Base-by-base conservation (phyloP, 371 early-diverging fungal species). In the Mucor racemosus region DNA sequence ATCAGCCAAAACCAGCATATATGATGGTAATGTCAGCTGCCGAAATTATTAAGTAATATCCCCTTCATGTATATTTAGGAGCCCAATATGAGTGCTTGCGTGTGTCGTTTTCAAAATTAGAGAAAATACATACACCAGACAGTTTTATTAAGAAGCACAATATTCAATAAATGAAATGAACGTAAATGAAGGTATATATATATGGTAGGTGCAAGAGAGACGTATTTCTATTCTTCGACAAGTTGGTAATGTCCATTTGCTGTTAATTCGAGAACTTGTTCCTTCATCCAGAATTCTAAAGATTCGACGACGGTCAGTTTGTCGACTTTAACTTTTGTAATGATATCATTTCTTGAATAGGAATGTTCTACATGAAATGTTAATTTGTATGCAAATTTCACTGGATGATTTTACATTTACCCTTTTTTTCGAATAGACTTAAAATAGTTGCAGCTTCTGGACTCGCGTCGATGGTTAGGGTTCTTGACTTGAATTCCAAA, bases 361-460 rank as follows among this genome's bases (percentile, higher is more conserved):
- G 21, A n/a, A 13, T 62, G n/a, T 1, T 39, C 68, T 67, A 46
- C 58, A 7, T 4, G 14, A 4, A 17, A 42, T 15, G 4, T 63
- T 6, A 55, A 39, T 58, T 19, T 54, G 17, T 5, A 5, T 15
- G 19, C 7, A 11, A 38, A 38, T 9, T 15, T 10, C 10, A 33
- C 13, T 40, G 4, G 0, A 21, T 19, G 15, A n/a, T 17, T 8
- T 34, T 38, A 19, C 57, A 26, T 9, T 46, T 66, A 72, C 75
- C 69, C 61, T 71, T 65, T n/a, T 58, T 41, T 33, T 71, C 62
- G 46, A 77, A 80, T 13, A 77, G 15, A 0, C 46, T 53, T 10
- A 80, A 71, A 5, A 80, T 60, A n/a, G 64, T 13, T 3, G 77
- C 77, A 14, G 71, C 71, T 31, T 72, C 62, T 14, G 77, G 76